Evolutionary conservation across 345 rosid species (phyloP), one percentile per base, ranked within the genome.

Genomic region (thale cress (Arabidopsis thaliana)): DNA sequence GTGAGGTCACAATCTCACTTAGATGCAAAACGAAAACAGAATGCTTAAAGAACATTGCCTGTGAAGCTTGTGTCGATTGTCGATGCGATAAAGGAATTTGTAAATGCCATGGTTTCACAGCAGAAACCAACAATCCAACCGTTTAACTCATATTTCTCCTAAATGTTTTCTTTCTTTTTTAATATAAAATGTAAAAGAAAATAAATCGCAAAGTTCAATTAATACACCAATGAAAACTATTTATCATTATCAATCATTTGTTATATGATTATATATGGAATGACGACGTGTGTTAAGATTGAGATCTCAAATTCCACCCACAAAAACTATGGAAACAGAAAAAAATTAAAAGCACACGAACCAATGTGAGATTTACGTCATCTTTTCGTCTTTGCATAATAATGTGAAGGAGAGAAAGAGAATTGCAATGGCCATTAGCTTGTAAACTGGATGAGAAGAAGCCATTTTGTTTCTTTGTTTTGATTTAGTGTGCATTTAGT

Each of bases 351-450:
- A 16, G 20, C 20, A 16, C 20, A 16, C 20, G 20, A 16, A 16
- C 20, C 20, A 16, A 16, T 16, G 20, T 16, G 20, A 16, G 20
- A 16, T 16, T 16, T 16, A 16, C 20, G 20, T 16, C 20, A 16
- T 16, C 20, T 16, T 16, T 16, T 16, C 20, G 20, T 16, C 20
- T 16, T 16, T 16, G 20, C 20, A 16, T 16, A 16, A 16, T 6
- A 55, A 59, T 7, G 71, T 28, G 23, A 37, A 71, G 33, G 63
- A 71, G 70, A 74, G 33, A 3, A 75, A 58, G 40, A 75, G 60
- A 12, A 66, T 22, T 6, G 9, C 25, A 52, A 73, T 32, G 37
- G 60, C 6, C 11, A 72, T 50, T 62, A 72, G 36, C 48, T 71
- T 73, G 34, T 36, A 49, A 40, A 24, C 12, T n/a, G 50, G 56